Percentiles rank a stretch among this genome's conserved stretches.
phyloP scores from a whole-genome alignment of 1,284 basidiomycete genomes.

The Rhodotorula sp. region DNA sequence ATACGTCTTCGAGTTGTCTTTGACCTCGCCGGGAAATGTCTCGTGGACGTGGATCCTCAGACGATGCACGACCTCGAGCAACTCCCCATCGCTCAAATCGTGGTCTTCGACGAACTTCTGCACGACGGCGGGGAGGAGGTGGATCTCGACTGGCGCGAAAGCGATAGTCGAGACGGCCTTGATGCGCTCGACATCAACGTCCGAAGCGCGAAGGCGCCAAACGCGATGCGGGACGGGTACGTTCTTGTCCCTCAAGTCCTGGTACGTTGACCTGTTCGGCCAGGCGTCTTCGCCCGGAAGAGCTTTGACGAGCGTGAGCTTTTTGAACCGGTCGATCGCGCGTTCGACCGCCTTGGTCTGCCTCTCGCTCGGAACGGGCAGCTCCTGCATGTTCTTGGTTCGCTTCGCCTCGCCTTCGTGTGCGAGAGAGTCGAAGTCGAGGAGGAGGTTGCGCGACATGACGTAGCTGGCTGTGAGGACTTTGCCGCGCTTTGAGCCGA shows the following conservation, averaged over 20 bases:
- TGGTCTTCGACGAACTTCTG: not conserved
- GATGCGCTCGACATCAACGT: not conserved
- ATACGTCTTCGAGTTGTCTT: constrained; percentile 19
- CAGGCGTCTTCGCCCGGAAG: constrained; percentile 10
- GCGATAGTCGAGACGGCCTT: not conserved
- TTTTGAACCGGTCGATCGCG: not conserved
- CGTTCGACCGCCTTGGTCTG: not conserved
- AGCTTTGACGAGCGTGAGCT: not conserved
- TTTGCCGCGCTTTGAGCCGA: not conserved
- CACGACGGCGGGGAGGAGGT: not conserved
- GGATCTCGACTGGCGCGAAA: constrained; percentile 12
- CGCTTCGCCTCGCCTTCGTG: not conserved
- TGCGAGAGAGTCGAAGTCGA: not conserved
- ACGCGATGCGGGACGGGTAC: constrained; percentile 22
- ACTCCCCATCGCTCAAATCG: constrained; percentile 2
- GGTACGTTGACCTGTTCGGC: not conserved
- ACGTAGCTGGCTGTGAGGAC: not conserved
- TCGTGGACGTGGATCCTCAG: not conserved
- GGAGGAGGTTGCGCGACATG: constrained; percentile 2
- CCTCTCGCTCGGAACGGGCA: not conserved
- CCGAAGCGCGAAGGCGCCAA: constrained; percentile 4
- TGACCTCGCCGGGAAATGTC: constrained; percentile 9
- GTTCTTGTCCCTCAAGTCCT: not conserved
- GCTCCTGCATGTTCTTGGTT: not conserved
- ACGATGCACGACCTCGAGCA: constrained; percentile 18